Percentiles rank a stretch among this genome's conserved stretches.
Evolutionary conservation across 306 rosid species (phyloP).

Genomic region (Betula pendula): DNA sequence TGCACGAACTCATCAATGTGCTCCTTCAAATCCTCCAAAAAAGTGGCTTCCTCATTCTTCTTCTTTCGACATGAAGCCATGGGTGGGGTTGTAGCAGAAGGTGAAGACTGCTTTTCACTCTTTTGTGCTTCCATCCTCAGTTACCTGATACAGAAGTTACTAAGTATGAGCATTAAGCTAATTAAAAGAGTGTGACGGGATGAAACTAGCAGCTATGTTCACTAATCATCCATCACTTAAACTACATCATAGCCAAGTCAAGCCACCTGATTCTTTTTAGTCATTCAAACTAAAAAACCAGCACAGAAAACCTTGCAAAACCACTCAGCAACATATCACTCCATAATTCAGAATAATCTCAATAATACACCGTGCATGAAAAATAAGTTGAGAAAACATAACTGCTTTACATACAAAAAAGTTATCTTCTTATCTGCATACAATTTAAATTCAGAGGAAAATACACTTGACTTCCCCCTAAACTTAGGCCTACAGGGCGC

Average conservation of each 20-base stretch:
- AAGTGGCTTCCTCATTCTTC: constrained; percentile 69
- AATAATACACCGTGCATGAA: background rate
- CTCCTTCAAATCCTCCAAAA: constrained; percentile 84
- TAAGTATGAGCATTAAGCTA: background rate
- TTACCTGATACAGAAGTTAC: constrained; percentile 25
- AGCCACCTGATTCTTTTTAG: background rate
- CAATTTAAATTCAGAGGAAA: too few relatives aligned
- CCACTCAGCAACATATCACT: background rate
- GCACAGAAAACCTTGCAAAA: background rate
- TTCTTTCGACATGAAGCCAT: constrained; percentile 71
- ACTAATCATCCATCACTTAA: background rate
- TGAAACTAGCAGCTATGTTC: background rate
- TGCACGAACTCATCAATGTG: constrained; percentile 81
- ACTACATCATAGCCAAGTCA: background rate
- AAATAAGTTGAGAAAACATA: background rate
- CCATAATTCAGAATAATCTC: background rate
- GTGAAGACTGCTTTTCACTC: constrained; percentile 38
- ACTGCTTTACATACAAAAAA: background rate
- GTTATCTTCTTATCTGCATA: background rate
- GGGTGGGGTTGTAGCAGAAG: constrained; percentile 38
- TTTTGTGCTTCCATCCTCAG: constrained; percentile 55
- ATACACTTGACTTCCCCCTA: too few relatives aligned
- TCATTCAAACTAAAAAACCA: background rate
- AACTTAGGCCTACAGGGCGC: too few relatives aligned
- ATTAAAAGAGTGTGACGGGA: background rate